Percentiles rank a stretch among this genome's conserved stretches.
phyloP scores from a whole-genome alignment of 2,329 filamentous ascomycete species.

The Arthroderma sp. region DNA sequence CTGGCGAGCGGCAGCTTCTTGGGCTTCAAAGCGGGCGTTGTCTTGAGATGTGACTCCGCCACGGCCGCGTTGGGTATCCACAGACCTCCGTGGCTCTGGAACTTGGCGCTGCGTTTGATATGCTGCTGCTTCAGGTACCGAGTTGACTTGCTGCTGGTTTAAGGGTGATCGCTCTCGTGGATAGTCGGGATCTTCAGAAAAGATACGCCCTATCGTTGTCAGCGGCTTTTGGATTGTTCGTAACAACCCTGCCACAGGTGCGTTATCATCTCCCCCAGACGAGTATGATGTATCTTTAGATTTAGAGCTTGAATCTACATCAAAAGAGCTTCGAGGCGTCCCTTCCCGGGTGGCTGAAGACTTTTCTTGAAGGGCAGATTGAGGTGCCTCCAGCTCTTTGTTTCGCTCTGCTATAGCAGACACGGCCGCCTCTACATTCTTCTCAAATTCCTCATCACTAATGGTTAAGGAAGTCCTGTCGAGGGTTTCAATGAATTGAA shows the following conservation, averaged over 20 bases:
- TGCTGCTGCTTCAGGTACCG: conserved; percentile 6
- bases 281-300: conserved; percentile 22
- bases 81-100: conserved; percentile 10
- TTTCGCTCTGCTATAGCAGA: conserved; percentile 91
- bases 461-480: conserved; percentile 90
- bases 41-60: conserved; percentile 13
- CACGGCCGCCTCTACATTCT: conserved; percentile 90
- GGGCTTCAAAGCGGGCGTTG: conserved; percentile 46
- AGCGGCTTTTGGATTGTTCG: conserved; percentile 84
- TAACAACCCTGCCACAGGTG: conserved; percentile 71
- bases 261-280: conserved; percentile 54
- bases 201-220: conserved; percentile 85
- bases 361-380: conserved; percentile 30
- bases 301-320: conserved; percentile 41
- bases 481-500: conserved; percentile 93
- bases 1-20: conserved; percentile 80
- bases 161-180: conserved; percentile 28
- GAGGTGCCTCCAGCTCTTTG: conserved; percentile 39
- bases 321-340: conserved; percentile 46
- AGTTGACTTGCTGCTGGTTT: conserved; percentile 14
- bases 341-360: conserved; percentile 42
- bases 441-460: conserved; percentile 86
- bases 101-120: conserved; percentile 3
- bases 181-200: conserved; percentile 53
- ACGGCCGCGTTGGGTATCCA: conserved; percentile 15